These are phyloP conservation scores for Globisporangium acanthophoron DNA, from an alignment of 352 stramenopile species.

Conservation along the genomic window DNA sequence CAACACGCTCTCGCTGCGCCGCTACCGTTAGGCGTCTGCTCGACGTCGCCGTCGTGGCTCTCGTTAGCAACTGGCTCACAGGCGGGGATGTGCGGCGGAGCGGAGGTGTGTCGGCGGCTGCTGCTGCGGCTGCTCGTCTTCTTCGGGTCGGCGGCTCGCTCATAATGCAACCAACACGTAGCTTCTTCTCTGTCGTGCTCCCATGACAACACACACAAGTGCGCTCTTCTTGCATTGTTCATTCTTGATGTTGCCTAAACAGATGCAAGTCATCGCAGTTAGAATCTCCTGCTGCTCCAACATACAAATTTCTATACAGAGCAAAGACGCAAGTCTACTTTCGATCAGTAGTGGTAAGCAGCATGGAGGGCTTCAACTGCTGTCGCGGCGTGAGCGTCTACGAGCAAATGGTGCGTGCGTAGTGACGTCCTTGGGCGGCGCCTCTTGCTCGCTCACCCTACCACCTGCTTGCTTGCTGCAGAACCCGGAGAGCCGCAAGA, in stretches of 20 bases:
- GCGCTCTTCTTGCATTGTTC: neutral
- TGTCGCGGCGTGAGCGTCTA: constrained; percentile 64
- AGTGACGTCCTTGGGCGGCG: too few species aligned
- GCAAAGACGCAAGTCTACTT: neutral
- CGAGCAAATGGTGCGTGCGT: constrained; percentile 61
- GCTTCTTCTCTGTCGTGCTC: constrained; percentile 9
- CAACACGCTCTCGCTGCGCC: constrained; percentile 97
- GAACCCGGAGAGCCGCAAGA: constrained; percentile 71
- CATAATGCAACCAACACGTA: constrained; percentile 3
- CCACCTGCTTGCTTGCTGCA: constrained; percentile 11
- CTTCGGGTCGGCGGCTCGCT: neutral
- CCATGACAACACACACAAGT: constrained; percentile 4
- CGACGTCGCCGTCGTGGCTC: constrained; percentile 5
- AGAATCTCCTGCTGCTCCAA: neutral
- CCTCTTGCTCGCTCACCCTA: too few species aligned
- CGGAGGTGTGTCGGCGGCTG: constrained; percentile 5
- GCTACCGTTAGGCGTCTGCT: constrained; percentile 91
- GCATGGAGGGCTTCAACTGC: constrained; percentile 31
- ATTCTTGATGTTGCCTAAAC: neutral
- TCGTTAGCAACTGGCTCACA: constrained; percentile 14
- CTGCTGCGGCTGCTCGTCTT: neutral
- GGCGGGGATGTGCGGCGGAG: neutral
- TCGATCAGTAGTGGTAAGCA: neutral
- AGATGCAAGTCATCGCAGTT: neutral
- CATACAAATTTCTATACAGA: constrained; percentile 2